A percentile compares a stretch with the other conserved stretches of the same genome.
Evolutionary conservation across 495 filamentous ascomycete species (phyloP).

Genomic region (Penicillium odoratum): DNA sequence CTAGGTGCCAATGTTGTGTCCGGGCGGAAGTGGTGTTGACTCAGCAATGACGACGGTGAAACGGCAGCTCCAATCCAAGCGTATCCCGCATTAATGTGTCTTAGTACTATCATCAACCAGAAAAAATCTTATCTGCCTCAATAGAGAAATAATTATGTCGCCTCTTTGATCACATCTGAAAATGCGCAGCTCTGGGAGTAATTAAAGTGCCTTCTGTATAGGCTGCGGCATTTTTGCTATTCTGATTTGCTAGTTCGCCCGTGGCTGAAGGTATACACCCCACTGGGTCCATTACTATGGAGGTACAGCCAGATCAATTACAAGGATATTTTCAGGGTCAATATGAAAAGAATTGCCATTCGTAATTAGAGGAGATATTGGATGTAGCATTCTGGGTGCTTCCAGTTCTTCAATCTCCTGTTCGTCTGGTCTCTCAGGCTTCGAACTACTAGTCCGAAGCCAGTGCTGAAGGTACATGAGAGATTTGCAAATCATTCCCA

Average conservation of each 20-base stretch:
- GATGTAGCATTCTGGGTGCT: too few relatives aligned
- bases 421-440: too few relatives aligned
- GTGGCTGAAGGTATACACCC: conserved; percentile 9
- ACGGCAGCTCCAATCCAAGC: background rate
- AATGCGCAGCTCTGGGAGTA: background rate
- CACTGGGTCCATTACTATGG: background rate
- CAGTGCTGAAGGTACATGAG: too few relatives aligned
- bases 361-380: too few relatives aligned
- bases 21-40: conserved; percentile 21
- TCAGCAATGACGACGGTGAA: conserved; percentile 29
- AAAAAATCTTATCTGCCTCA: conserved; percentile 14
- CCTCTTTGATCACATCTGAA: background rate
- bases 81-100: background rate
- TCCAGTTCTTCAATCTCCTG: too few relatives aligned
- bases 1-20: conserved; percentile 12
- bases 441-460: too few relatives aligned
- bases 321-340: background rate
- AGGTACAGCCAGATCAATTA: background rate
- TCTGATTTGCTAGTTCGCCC: conserved; percentile 7
- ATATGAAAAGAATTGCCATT: too few relatives aligned
- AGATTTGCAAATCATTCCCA: too few relatives aligned
- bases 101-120: background rate
- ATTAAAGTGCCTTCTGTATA: background rate
- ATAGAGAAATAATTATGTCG: background rate
- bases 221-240: conserved; percentile 8